phyloP scores from a whole-genome alignment of 208 protist genomes.

The Crithidia expoeki region DNA sequence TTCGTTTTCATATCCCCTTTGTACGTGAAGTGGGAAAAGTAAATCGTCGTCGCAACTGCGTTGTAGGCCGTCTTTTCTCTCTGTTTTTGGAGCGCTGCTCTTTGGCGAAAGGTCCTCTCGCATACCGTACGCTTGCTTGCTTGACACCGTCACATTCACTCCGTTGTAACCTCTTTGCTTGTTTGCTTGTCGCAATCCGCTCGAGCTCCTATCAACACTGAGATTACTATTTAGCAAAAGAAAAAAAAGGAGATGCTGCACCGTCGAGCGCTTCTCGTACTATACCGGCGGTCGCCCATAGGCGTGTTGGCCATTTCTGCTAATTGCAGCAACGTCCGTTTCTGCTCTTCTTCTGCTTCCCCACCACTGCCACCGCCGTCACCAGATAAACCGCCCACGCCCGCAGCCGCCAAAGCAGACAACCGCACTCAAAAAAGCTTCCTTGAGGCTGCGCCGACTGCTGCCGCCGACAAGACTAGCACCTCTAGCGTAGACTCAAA shows the following conservation, averaged over 20 bases:
- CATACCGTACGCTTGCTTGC: too few relatives aligned
- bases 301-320: not conserved
- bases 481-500: not conserved
- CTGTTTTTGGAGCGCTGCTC: too few relatives aligned
- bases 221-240: not conserved
- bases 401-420: not conserved
- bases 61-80: too few relatives aligned
- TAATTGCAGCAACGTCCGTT: conserved; percentile 18
- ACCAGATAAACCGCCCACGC: conserved; percentile 8
- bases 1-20: too few relatives aligned
- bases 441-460: not conserved
- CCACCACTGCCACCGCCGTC: conserved; percentile 5
- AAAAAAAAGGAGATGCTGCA: conserved; percentile 20
- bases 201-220: too few relatives aligned
- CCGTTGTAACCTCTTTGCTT: too few relatives aligned
- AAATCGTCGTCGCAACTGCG: too few relatives aligned
- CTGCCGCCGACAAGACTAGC: not conserved
- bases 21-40: too few relatives aligned
- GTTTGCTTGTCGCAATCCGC: too few relatives aligned
- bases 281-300: conserved; percentile 13
- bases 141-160: too few relatives aligned
- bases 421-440: not conserved
- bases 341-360: conserved; percentile 24
- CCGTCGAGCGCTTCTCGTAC: conserved; percentile 16
- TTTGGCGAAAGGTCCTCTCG: too few relatives aligned